These are phyloP conservation scores for Jacaranda copaia DNA, from an alignment of 257 asterid genomes.

Conservation along the genomic window DNA sequence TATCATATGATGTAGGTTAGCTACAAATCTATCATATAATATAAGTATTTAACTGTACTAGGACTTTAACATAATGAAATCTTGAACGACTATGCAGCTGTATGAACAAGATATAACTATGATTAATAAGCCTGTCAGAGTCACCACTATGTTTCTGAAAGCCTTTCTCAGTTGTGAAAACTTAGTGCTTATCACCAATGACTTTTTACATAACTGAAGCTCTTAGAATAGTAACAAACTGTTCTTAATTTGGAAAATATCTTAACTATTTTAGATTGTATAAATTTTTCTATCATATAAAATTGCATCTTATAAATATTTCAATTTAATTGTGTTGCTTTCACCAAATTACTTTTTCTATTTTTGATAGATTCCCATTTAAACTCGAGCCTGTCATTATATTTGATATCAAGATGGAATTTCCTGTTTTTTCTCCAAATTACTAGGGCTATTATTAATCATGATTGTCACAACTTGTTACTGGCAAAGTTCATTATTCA, in stretches of 20 bases:
- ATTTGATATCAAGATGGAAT: no score
- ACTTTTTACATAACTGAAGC: neutral
- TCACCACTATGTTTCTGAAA: neutral
- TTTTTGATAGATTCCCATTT: neutral
- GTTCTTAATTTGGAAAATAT: neutral
- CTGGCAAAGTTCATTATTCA: neutral
- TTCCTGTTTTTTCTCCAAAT: no score
- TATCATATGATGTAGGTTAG: constrained; percentile 5
- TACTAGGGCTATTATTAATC: no score
- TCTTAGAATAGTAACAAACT: constrained; percentile 3
- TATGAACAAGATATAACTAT: constrained; percentile 17
- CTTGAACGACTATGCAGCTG: neutral
- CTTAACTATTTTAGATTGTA: constrained; percentile 9
- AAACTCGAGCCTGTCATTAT: no score
- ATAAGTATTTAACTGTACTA: neutral
- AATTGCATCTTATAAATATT: neutral
- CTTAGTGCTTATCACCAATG: neutral
- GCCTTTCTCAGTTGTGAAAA: neutral
- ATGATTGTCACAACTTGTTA: no score
- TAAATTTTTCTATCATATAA: neutral
- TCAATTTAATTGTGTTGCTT: neutral
- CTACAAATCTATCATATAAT: constrained; percentile 11
- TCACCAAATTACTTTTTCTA: constrained; percentile 22
- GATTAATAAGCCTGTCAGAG: neutral
- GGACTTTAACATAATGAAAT: neutral